Conservation (phyloP, 1,284 basidiomycete species). For the Tilletia horrida region DNA sequence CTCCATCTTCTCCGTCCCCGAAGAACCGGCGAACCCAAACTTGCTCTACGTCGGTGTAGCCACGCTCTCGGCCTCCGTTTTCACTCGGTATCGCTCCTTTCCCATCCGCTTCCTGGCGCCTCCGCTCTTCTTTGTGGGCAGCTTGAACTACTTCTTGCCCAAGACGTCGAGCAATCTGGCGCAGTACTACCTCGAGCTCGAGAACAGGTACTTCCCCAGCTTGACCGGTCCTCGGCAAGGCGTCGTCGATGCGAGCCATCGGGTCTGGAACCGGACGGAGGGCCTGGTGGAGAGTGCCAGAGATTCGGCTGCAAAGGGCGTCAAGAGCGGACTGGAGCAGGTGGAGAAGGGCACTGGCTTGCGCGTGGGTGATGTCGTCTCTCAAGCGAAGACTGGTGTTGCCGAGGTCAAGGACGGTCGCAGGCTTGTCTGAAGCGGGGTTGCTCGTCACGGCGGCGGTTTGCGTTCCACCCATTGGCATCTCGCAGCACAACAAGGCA, state of each 20-base stretch:
- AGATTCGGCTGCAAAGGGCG: slow-evolving; percentile 24
- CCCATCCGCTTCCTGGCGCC: slow-evolving; percentile 52
- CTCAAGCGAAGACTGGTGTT: not conserved
- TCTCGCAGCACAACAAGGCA: too few species aligned
- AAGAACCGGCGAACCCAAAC: slow-evolving; percentile 79
- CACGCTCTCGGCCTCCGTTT: slow-evolving; percentile 77
- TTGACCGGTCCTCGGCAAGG: slow-evolving; percentile 33
- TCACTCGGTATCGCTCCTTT: slow-evolving; percentile 69
- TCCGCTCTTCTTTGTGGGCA: slow-evolving; percentile 40
- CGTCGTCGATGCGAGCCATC: slow-evolving; percentile 15
- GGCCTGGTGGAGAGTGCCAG: slow-evolving; percentile 30
- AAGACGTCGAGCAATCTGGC: slow-evolving; percentile 42
- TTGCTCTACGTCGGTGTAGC: slow-evolving; percentile 69
- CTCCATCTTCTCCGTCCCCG: slow-evolving; percentile 64
- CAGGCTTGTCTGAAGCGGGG: not conserved
- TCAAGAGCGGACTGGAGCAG: slow-evolving; percentile 31
- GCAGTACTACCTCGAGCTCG: slow-evolving; percentile 41
- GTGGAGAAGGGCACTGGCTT: slow-evolving; percentile 45
- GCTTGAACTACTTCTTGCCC: slow-evolving; percentile 52
- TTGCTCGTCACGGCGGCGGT: not conserved
- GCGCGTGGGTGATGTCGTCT: slow-evolving; percentile 32
- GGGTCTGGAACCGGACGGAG: slow-evolving; percentile 24
- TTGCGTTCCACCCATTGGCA: too few species aligned
- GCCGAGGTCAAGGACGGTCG: not conserved
- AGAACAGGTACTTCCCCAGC: slow-evolving; percentile 32